Evolutionary conservation across 2,329 filamentous ascomycete species (phyloP), one percentile per base, ranked within the genome.

Genomic region (Fusarium nelsonii): DNA sequence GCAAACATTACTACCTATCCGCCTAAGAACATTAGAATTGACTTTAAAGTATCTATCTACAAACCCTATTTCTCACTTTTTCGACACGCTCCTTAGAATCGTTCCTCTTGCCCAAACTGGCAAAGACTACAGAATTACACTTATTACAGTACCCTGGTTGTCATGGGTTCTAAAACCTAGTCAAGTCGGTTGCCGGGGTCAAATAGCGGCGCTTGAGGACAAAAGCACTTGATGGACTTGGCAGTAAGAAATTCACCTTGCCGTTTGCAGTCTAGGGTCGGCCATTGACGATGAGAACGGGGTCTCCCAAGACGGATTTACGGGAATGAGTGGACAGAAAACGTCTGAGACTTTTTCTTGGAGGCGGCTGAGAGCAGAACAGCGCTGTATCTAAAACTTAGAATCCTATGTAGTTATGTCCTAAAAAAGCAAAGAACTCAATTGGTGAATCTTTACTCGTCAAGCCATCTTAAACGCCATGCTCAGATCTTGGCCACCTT

Each of bases 121-220:
- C 39, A 66, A 63, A 48, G 44, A 36, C n/a, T 36, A 54, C 52
- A 53, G n/a, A 65, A 59, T 59, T 65, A 26, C 53, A 65, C 40
- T 58, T 65, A 65, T 60, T 65, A 28, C 61, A 65, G 60, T 58
- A 65, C 53, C 62, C 46, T 55, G 49, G 32, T 41, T 69, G 52
- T 33, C 66, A 69, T 67, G 66, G 61, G 46, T 43, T 49, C 43
- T 36, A 32, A 23, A 41, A 32, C 44, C 55, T 41, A 51, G 59
- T 51, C 48, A 34, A 37, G 54, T 60, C 44, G 48, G 61, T 49
- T 54, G 53, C 65, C 32, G 23, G 53, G 55, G 65, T 65, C 39
- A 50, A 32, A 26, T 49, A 49, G 33, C 26, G n/a, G 43, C 50
- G 43, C 40, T 49, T 20, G 63, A 49, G 26, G 32, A 20, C 12